Conservation (phyloP, 108 stramenopile species). For the Stephanodiscus minutulus region DNA sequence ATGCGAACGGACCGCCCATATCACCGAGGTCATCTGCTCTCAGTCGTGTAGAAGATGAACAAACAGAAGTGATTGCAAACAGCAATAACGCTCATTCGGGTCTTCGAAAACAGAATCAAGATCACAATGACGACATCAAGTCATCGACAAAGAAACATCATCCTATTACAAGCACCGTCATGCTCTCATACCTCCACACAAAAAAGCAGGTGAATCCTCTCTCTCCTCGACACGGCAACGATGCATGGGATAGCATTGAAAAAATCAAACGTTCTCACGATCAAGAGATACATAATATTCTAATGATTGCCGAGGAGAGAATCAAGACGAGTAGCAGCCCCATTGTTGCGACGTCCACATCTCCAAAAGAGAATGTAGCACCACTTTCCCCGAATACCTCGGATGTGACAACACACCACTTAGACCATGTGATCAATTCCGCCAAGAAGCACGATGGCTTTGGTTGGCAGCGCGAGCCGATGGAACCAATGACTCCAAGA, state of each 20-base stretch:
- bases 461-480: neutral
- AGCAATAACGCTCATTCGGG: neutral
- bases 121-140: neutral
- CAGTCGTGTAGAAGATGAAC: neutral
- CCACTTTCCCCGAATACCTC: neutral
- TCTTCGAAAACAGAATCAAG: neutral
- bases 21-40: neutral
- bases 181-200: neutral
- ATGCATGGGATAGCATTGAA: constrained; percentile 18
- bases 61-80: neutral
- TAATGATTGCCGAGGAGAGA: neutral
- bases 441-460: neutral
- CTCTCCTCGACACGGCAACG: neutral
- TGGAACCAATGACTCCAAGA: neutral
- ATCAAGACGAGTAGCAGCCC: neutral
- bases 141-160: neutral
- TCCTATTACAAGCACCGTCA: neutral
- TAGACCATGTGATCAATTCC: neutral
- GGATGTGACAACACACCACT: neutral
- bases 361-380: constrained; percentile 26
- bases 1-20: neutral
- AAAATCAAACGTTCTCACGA: constrained; percentile 30
- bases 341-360: neutral
- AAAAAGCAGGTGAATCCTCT: neutral
- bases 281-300: constrained; percentile 28